Evolutionary conservation across 257 asterid species (phyloP), one percentile per base, ranked within the genome.

Genomic region (Plantago ovata): DNA sequence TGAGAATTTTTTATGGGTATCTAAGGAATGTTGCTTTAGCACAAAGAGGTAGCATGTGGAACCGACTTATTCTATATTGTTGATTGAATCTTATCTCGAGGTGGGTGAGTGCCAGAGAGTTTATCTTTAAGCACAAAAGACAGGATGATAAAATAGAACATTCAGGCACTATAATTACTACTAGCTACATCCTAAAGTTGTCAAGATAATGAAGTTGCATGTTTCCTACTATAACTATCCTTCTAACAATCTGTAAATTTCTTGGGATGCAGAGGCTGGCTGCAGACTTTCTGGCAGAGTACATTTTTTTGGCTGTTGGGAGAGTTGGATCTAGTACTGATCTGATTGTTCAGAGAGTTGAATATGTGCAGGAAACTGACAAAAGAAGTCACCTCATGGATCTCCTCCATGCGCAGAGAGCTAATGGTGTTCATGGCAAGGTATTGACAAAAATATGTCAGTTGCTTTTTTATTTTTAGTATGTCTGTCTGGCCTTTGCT

Each of bases 251-350:
- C 14, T 56, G 56, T 46, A 62, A 69, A 49, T 75, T 59, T 18
- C 47, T 60, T 74, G 61, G 48, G 38, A 47, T 73, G 81, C 95
- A 90, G 98, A 80, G 89, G 58, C 80, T 91, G 64, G 98, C 98
- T 41, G 73, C 87, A 49, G 98, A 91, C 76, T 91, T 91, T 75
- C 80, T 91, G 20, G 69, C 96, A 15, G 55, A 50, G 69, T 91
- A 91, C 39, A 67, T 91, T 61, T 87, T 91, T 81, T 69, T 91
- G 82, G 95, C 98, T 38, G 98, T 91, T 59, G 98, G 98, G 41
- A 83, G 98, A 81, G 98, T 91, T 74, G 98, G 98, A 58, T 91
- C 98, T 65, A 91, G 98, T 64, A 91, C 98, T 23, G 98, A 91
- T 74, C 77, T 91, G 80, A 91, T 91, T 61, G 95, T 78, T 61